Conservation (phyloP, 2,329 filamentous ascomycete species). For the Saccharata proteae region DNA sequence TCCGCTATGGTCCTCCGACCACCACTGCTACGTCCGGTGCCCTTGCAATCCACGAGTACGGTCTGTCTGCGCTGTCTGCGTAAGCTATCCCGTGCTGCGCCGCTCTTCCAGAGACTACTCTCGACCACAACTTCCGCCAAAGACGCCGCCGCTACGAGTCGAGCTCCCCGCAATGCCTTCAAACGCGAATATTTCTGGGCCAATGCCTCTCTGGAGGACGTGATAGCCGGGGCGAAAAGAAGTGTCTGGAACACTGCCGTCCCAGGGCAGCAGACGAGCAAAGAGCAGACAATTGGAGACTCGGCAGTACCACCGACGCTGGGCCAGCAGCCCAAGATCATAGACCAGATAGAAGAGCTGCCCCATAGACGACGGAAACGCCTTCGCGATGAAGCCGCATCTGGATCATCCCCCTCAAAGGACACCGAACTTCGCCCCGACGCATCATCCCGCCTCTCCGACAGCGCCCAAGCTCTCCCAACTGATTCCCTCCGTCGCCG, state of each 20-base stretch:
- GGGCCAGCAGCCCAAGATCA: constrained; percentile 8
- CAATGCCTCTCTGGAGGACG: constrained; percentile 22
- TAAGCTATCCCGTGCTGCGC: constrained; percentile 14
- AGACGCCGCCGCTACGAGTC: constrained; percentile 18
- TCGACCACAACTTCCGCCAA: constrained; percentile 16
- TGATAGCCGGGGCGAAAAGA: constrained; percentile 17
- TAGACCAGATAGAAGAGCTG: constrained; percentile 14
- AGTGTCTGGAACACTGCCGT: constrained; percentile 21
- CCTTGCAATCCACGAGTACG: constrained; percentile 16
- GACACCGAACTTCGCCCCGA: constrained; percentile 38
- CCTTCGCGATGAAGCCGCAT: constrained; percentile 16
- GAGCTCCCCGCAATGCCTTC: constrained; percentile 20
- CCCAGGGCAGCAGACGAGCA: constrained; percentile 4
- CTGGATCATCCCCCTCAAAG: too few relatives aligned
- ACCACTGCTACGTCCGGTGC: constrained; percentile 18
- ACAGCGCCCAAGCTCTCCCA: constrained; percentile 44
- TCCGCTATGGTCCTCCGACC: constrained; percentile 26
- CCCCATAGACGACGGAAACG: constrained; percentile 23
- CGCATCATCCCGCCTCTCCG: constrained; percentile 49
- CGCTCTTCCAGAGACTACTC: constrained; percentile 16
- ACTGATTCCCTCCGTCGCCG: constrained; percentile 49
- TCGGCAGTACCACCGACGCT: constrained; percentile 7
- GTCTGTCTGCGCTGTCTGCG: constrained; percentile 24
- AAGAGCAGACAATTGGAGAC: constrained; percentile 8
- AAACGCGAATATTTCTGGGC: constrained; percentile 28